Evolutionary conservation across 1,284 basidiomycete species (phyloP).

Genomic region (Schizophyllum amplum): DNA sequence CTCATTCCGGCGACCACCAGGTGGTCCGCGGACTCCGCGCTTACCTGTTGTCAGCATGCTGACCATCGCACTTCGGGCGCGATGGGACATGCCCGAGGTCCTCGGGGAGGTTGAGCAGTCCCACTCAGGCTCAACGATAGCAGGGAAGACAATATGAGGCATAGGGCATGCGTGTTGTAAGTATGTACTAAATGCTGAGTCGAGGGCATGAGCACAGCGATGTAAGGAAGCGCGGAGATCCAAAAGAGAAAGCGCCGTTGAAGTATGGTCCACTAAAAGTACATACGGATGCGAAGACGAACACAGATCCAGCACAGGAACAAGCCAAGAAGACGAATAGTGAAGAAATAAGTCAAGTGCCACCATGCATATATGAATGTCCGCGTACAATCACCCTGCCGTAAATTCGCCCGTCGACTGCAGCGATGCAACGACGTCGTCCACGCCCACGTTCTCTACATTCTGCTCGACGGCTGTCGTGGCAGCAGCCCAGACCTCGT

Average conservation of each 20-base stretch:
- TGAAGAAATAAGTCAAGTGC: not conserved
- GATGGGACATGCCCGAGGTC: too few relatives aligned
- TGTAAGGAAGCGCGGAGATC: not conserved
- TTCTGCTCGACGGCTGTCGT: slow-evolving; percentile 27
- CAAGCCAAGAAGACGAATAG: not conserved
- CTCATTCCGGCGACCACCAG: not conserved
- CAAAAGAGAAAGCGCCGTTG: too few relatives aligned
- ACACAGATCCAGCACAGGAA: not conserved
- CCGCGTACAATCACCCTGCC: not conserved
- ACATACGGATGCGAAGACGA: too few relatives aligned
- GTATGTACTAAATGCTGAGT: not conserved
- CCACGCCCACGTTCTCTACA: slow-evolving; percentile 24
- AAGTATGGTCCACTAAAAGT: too few relatives aligned
- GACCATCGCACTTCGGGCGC: too few relatives aligned
- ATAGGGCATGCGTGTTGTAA: not conserved
- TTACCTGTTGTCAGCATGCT: too few relatives aligned
- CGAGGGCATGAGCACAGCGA: not conserved
- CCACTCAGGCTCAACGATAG: too few relatives aligned
- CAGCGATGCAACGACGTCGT: slow-evolving; percentile 34
- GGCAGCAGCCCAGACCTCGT: slow-evolving; percentile 42
- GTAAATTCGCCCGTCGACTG: slow-evolving; percentile 21
- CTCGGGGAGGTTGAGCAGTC: too few relatives aligned
- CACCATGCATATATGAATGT: not conserved
- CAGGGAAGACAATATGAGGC: not conserved
- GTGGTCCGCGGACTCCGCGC: not conserved